Conservation (phyloP, 306 rosid genomes). For the Psophocarpus tetragonolobus region DNA sequence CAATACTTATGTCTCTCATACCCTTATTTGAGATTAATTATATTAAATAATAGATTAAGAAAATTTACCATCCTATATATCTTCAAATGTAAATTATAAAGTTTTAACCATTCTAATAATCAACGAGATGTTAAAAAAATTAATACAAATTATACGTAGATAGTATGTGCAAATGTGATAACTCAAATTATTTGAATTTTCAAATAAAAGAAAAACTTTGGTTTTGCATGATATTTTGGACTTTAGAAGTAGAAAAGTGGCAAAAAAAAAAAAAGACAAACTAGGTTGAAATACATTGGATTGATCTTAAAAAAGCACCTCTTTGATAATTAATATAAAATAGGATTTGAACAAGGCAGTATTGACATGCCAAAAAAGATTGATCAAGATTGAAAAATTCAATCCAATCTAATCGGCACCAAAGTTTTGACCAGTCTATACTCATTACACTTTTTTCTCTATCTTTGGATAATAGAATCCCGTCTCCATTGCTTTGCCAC, state of each 20-base stretch:
- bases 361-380: neutral
- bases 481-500: slow-evolving; percentile 24
- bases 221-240: neutral
- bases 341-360: neutral
- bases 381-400: neutral
- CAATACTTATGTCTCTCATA: no score
- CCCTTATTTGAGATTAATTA: no score
- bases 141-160: no score
- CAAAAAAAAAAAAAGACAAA: neutral
- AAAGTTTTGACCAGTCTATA: slow-evolving; percentile 22
- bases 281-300: neutral
- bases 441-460: neutral
- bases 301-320: neutral
- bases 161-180: no score
- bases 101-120: neutral
- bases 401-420: neutral
- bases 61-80: neutral
- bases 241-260: neutral
- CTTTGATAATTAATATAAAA: neutral
- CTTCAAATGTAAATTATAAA: no score
- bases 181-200: neutral
- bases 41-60: neutral
- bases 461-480: neutral
- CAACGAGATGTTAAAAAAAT: neutral
- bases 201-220: neutral